These are phyloP conservation scores for Boletus rufocinnamomeus DNA, from an alignment of 768 basidiomycete species.

Conservation along the genomic window DNA sequence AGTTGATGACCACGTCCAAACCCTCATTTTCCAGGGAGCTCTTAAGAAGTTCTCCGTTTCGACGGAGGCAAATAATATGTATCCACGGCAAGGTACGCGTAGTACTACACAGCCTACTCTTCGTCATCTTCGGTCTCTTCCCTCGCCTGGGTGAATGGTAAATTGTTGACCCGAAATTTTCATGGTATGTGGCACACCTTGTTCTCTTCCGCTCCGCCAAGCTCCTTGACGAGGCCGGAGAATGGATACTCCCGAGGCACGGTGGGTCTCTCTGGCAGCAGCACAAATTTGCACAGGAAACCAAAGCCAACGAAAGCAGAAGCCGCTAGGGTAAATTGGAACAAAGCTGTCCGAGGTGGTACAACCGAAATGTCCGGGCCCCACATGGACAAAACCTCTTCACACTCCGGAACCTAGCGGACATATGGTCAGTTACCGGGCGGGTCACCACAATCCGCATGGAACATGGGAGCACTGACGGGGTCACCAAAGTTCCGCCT, in stretches of 20 bases:
- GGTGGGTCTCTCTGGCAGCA: slow-evolving; percentile 63
- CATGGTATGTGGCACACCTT: slow-evolving; percentile 50
- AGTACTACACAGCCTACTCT: slow-evolving; percentile 31
- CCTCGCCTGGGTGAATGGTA: slow-evolving; percentile 36
- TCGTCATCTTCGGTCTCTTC: slow-evolving; percentile 35
- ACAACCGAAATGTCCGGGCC: slow-evolving; percentile 75
- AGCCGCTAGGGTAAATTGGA: slow-evolving; percentile 63
- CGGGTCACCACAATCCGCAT: not conserved
- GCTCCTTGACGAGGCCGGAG: slow-evolving; percentile 70
- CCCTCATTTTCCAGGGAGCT: slow-evolving; percentile 6
- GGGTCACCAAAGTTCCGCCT: slow-evolving; percentile 81
- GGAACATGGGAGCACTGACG: slow-evolving; percentile 43
- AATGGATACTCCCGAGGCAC: slow-evolving; percentile 77
- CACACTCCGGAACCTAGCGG: slow-evolving; percentile 72
- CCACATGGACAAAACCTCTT: slow-evolving; percentile 86
- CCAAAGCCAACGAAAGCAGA: slow-evolving; percentile 67
- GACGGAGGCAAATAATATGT: slow-evolving; percentile 3
- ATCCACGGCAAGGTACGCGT: slow-evolving; percentile 3
- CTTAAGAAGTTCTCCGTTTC: not conserved
- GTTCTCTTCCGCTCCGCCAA: slow-evolving; percentile 77
- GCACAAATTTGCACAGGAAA: slow-evolving; percentile 52
- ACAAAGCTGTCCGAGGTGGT: slow-evolving; percentile 57
- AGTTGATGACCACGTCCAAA: not conserved
- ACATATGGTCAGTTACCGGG: slow-evolving; percentile 19
- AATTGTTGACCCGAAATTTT: slow-evolving; percentile 2